Evolutionary conservation across 495 filamentous ascomycete species (phyloP).

Genomic region (Hypoxylon intermedium): DNA sequence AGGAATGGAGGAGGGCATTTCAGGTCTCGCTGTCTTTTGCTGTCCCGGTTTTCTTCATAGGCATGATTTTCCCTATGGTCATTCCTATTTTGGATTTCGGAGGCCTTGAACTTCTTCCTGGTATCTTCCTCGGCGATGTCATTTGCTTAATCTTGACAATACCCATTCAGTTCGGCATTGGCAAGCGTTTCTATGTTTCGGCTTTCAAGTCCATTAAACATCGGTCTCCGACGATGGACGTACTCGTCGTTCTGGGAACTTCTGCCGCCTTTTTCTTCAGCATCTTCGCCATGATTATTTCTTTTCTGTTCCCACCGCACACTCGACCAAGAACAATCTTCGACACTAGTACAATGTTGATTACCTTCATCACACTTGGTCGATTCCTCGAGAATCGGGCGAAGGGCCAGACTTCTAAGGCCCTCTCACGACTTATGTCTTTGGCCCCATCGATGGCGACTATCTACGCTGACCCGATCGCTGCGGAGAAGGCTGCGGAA

Average conservation of each 20-base stretch:
- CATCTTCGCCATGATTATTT: conserved; percentile 83
- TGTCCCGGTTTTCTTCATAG: conserved; percentile 87
- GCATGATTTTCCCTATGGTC: conserved; percentile 88
- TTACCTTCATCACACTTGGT: conserved; percentile 92
- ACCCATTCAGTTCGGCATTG: conserved; percentile 96
- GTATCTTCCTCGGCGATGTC: conserved; percentile 87
- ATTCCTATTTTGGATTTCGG: conserved; percentile 77
- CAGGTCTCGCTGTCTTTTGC: conserved; percentile 77
- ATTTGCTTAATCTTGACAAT: conserved; percentile 83
- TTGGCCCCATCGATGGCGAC: conserved; percentile 95
- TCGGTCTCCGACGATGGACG: conserved; percentile 94
- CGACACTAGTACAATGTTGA: conserved; percentile 98
- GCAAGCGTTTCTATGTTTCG: conserved; percentile 87
- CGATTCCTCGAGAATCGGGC: conserved; percentile 93
- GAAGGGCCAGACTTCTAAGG: conserved; percentile 96
- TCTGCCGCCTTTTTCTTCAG: conserved; percentile 99
- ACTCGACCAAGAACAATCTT: conserved; percentile 85
- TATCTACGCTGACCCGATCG: conserved; percentile 96
- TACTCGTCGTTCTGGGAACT: conserved; percentile 91
- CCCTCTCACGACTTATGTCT: conserved; percentile 93
- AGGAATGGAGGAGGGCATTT: conserved; percentile 87
- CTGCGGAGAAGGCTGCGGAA: conserved; percentile 87
- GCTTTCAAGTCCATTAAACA: conserved; percentile 92
- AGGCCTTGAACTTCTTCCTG: conserved; percentile 66
- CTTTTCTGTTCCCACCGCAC: conserved; percentile 72